A percentile compares a stretch with the other conserved stretches of the same genome.
Evolutionary conservation across 164 flowering plant species (phyloP).

Genomic region (Magnolia officinalis): DNA sequence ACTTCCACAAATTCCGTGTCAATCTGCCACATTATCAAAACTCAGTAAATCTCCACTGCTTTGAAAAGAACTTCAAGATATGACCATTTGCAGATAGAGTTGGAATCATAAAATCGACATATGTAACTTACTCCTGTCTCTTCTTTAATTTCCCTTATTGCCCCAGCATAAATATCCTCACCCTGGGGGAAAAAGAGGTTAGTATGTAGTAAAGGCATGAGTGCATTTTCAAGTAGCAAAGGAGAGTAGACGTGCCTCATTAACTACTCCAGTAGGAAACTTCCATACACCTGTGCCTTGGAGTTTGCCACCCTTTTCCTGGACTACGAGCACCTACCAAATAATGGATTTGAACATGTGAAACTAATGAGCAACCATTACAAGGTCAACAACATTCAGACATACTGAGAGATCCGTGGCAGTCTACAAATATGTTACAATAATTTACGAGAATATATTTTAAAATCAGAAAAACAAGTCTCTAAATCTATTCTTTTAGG

Average conservation of each 20-base stretch:
- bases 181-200: slow-evolving; percentile 24
- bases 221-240: background rate
- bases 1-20: slow-evolving; percentile 74
- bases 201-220: slow-evolving; percentile 7
- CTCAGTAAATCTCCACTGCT: background rate
- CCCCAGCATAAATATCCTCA: slow-evolving; percentile 48
- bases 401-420: background rate
- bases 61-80: background rate
- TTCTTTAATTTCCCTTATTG: slow-evolving; percentile 74
- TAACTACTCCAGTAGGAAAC: slow-evolving; percentile 38
- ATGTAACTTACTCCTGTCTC: slow-evolving; percentile 70
- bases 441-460: background rate
- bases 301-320: slow-evolving; percentile 35
- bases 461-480: background rate
- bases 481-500: background rate
- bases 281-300: slow-evolving; percentile 43
- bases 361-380: slow-evolving; percentile 11
- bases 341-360: slow-evolving; percentile 7
- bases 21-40: slow-evolving; percentile 40
- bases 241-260: slow-evolving; percentile 25
- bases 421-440: background rate
- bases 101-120: background rate
- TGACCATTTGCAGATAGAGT: background rate
- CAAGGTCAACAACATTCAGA: slow-evolving; percentile 1
- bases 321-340: slow-evolving; percentile 41